Base-by-base conservation (phyloP, 805 yeast species). In the Myxozyma udenii region DNA sequence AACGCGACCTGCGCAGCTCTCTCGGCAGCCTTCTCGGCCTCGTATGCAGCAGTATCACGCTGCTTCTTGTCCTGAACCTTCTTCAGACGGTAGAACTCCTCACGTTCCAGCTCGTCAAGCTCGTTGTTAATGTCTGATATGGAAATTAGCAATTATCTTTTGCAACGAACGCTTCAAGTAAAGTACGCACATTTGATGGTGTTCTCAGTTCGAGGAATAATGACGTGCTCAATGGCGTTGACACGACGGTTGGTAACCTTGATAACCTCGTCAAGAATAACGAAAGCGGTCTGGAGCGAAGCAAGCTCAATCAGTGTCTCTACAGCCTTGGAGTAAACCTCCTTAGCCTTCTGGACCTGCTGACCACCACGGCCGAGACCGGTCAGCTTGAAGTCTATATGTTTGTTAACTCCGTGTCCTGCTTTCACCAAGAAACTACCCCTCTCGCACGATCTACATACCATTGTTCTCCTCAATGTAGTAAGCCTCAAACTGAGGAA, bases 341-440 rank as follows among this genome's bases (percentile, higher is more conserved):
- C 79, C 71, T 90, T 89, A 51, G 98, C 97, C 70, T 84, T 85
- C 70, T 87, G 95, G 48, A 91, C 95, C 69, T 91, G 98, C 71
- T 91, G 98, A 59, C 98, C 98, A 71, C 98, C 98, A 69, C 97
- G 80, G 46, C 98, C 98, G 61, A 91, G 77, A 62, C 98, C 98
- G 3, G 98, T 91, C 80, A 91, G 76, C 69, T 87, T 87, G 77
- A 91, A 91, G 66, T 93, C 98, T 47, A 19, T 11, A 22, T 9
- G 16, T 44, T 32, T 23, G 36, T 35, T 24, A 6, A 22, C 19
- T 11, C 4, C 5, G 26, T n/a, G 24, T 25, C 2, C n/a, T 3
- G 41, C 41, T 18, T 3, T 18, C 25, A 18, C 41, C 5, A 18
- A 18, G 7, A 2, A 18, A n/a, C 21, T 37, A 35, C 16, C 39